These are phyloP conservation scores for Aphanomyces invadans DNA, from an alignment of 352 stramenopile species.

Conservation along the genomic window DNA sequence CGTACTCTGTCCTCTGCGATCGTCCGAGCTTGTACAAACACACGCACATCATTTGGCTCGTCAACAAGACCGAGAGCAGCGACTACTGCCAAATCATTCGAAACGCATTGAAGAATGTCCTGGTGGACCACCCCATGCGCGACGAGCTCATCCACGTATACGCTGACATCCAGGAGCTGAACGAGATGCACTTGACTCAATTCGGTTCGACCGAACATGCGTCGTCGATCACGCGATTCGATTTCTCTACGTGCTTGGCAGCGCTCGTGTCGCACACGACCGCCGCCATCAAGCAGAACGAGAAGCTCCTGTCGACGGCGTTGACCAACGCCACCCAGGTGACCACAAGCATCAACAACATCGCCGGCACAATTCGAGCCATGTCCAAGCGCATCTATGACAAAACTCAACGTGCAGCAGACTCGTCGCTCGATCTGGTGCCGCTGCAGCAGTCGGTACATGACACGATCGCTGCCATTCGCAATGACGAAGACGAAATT, in stretches of 20 bases:
- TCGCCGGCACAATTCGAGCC: background rate
- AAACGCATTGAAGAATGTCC: background rate
- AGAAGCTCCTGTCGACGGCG: background rate
- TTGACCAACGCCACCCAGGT: background rate
- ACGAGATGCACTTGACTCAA: background rate
- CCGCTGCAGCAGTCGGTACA: background rate
- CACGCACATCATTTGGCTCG: constrained; percentile 2
- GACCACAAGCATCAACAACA: background rate
- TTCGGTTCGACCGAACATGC: background rate
- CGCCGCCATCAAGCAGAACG: background rate
- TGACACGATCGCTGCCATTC: background rate
- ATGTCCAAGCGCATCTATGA: background rate
- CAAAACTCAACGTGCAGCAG: background rate
- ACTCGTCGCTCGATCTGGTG: background rate
- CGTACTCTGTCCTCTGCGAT: background rate
- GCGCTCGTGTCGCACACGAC: background rate
- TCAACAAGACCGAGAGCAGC: background rate
- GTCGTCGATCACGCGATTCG: background rate
- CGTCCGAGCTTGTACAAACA: background rate
- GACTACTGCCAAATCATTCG: background rate
- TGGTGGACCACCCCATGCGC: background rate
- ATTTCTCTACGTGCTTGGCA: background rate
- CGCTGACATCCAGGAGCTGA: constrained; percentile 1
- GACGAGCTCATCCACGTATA: background rate
- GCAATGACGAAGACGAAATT: background rate